Evolutionary conservation across 306 rosid species (phyloP), one percentile per base, ranked within the genome.

Genomic region (Fragaria nilgerrensis): DNA sequence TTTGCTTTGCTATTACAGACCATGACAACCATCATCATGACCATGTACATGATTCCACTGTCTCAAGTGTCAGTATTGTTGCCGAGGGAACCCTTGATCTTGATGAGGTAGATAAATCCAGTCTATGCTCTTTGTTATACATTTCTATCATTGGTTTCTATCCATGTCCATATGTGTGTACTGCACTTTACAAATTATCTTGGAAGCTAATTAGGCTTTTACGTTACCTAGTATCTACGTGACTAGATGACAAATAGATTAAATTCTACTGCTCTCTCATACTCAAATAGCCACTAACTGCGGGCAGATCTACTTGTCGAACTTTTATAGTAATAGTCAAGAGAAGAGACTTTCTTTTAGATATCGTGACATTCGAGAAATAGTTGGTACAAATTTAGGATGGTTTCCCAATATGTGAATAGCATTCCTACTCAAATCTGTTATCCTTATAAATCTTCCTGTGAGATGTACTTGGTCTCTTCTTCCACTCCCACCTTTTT

Each of bases 61-160:
- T 94, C 78, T 78, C 87, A 55, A 94, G 98, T 83, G 90, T 91
- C 77, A 89, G 92, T 79, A 90, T 94, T 76, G 96, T 91, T 75
- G 82, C 87, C 5, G 98, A 90, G 80, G 98, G 97, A 80, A 81
- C 83, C 72, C 91, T 94, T 75, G 94, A 91, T 79, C 94, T 90
- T 58, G 96, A 91, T 75, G 98, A 91, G 96, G 98, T 94, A 85
- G 78, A 25, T 79, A 49, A 79, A 29, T 50, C 56, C 75, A 16
- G 39, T 52, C 25, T 55, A 29, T 12, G 0, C 12, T 43, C 15
- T 73, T 67, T 50, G 62, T 32, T 10, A 41, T 36, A 13, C 48
- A 2, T 25, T 53, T 66, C 3, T 9, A 16, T 66, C 17, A 15
- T 62, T 2, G 14, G 14, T 32, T 78, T 4, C 22, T 55, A 5